phyloP scores from a whole-genome alignment of 2,329 filamentous ascomycete species.

The Pseudogymnoascus verrucosus region DNA sequence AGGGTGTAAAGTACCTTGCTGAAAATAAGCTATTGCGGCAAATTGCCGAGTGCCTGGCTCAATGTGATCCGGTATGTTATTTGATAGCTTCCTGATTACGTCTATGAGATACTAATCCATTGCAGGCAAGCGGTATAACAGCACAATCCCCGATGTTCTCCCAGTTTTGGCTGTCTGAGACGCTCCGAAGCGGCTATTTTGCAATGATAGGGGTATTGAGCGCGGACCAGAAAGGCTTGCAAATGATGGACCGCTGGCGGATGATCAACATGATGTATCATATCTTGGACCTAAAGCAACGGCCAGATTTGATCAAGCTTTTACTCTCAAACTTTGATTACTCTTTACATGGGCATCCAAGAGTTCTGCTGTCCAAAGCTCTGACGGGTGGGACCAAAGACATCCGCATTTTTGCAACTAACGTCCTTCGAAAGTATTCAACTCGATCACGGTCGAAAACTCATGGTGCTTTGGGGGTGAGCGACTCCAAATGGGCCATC shows the following conservation, averaged over 20 bases:
- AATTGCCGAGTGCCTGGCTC: constrained; percentile 89
- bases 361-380: constrained; percentile 87
- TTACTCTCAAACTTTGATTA: constrained; percentile 91
- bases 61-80: constrained; percentile 71
- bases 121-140: constrained; percentile 60
- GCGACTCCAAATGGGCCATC: constrained; percentile 90
- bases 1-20: constrained; percentile 76
- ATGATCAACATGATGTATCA: constrained; percentile 99
- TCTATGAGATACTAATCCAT: constrained; percentile 16
- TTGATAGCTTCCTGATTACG: not conserved
- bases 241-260: constrained; percentile 90
- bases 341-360: constrained; percentile 75
- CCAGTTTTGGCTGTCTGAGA: constrained; percentile 72
- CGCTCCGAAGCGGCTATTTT: constrained; percentile 87
- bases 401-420: constrained; percentile 84
- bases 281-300: constrained; percentile 83
- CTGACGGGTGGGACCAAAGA: constrained; percentile 86
- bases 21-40: constrained; percentile 92
- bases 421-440: constrained; percentile 79
- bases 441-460: constrained; percentile 41
- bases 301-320: constrained; percentile 83
- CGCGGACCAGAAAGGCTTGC: constrained; percentile 70
- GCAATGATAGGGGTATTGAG: constrained; percentile 83
- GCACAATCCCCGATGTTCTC: constrained; percentile 87
- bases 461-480: constrained; percentile 35